Base-by-base conservation (phyloP, 2,329 filamentous ascomycete species). In the Corynespora cassiicola region DNA sequence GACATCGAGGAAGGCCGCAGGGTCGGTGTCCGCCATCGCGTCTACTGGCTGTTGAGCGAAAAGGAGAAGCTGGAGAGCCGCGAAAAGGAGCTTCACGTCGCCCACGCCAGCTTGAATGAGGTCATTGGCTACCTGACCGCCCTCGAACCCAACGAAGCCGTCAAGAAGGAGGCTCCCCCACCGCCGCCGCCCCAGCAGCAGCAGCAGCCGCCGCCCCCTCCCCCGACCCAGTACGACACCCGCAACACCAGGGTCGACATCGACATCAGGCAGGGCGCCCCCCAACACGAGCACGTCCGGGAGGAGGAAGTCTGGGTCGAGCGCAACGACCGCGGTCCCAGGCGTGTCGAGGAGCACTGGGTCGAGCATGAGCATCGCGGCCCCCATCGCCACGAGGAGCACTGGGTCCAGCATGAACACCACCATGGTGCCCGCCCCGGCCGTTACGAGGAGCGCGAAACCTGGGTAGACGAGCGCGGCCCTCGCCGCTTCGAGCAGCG, bases 21-120 rank as follows among this genome's bases (percentile, higher is more conserved):
- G n/a, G 47, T 70, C 20, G 64, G 65, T n/a, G 31, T 69, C 17
- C 48, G 62, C 27, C 63, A 68, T 48, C 56, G 66, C 19, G 43
- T 70, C 21, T 58, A 61, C 51, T 70, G 66, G 66, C 53, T 68
- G 31, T 41, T 70, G 42, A 66, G 64, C 56, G 65, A 69, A 46
- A 62, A 66, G 54, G 64, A 69, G 50, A 70, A 69, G 55, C 48
- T 68, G 42, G 58, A 65, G 47, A 63, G 64, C 45, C 32, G 63
- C 7, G 59, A 65, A 47, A 63, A 66, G 56, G 66, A 70, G 50
- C 43, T 70, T 19, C 42, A 39, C 24, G 46, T 59, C 16, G 59
- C 60, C 18, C 65, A 69, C 41, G 42, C 56, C 40, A 68, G 63
- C 25, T 52, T 70, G 45, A 53, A 39, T 24, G 63, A 66, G 47